Evolutionary conservation across 2,329 filamentous ascomycete species (phyloP).

Genomic region (Fusarium nodosum): DNA sequence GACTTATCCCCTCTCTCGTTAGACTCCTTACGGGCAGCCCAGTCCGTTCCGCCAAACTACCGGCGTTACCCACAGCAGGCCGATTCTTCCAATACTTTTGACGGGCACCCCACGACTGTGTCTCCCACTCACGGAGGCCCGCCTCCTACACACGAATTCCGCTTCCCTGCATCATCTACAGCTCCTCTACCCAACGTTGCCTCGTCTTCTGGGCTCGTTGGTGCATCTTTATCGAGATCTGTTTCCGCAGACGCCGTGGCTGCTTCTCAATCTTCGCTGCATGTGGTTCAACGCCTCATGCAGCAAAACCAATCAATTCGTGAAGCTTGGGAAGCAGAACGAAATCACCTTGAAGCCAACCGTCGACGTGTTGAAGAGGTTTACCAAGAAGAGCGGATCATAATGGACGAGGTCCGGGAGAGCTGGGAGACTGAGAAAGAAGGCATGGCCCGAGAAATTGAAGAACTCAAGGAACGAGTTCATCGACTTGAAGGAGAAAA

Average conservation of each 20-base stretch:
- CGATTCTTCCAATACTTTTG: constrained; percentile 31
- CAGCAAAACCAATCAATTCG: constrained; percentile 60
- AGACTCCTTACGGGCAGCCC: constrained; percentile 46
- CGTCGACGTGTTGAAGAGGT: constrained; percentile 67
- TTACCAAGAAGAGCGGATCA: constrained; percentile 66
- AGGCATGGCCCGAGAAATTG: constrained; percentile 58
- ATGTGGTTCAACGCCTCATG: constrained; percentile 58
- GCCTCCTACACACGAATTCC: constrained; percentile 27
- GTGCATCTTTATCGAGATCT: constrained; percentile 49
- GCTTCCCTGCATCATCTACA: constrained; percentile 41
- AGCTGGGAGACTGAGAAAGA: constrained; percentile 63
- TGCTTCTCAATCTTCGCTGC: constrained; percentile 52
- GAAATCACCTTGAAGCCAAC: constrained; percentile 67
- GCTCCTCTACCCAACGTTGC: constrained; percentile 43
- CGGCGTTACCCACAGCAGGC: constrained; percentile 34
- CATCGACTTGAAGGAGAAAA: constrained; percentile 56
- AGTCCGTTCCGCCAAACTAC: constrained; percentile 35
- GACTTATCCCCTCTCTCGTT: constrained; percentile 45
- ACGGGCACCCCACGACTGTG: constrained; percentile 32
- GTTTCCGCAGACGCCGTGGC: constrained; percentile 51
- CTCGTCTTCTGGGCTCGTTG: constrained; percentile 37
- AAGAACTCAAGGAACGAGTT: constrained; percentile 58
- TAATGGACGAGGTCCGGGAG: constrained; percentile 66
- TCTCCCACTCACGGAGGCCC: constrained; percentile 41
- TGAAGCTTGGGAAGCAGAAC: constrained; percentile 67